Evolutionary conservation across 257 asterid genomes (phyloP).

Genomic region (Dorcoceras hygrometricum): DNA sequence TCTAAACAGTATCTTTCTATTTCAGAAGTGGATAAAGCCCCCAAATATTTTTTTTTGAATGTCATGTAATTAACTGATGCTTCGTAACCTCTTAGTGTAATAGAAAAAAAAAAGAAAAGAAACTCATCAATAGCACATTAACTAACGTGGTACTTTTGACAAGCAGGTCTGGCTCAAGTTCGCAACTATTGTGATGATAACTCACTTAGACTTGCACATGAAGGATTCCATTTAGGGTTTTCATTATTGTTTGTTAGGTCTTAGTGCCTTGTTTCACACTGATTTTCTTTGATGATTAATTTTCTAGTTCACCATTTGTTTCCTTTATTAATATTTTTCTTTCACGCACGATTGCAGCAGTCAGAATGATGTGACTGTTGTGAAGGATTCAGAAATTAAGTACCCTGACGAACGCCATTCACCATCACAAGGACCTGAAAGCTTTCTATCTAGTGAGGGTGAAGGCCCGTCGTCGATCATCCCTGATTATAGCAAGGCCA

Average conservation of each 20-base stretch:
- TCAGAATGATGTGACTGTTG: conserved; percentile 41
- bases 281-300: neutral
- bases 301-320: neutral
- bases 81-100: neutral
- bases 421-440: conserved; percentile 45
- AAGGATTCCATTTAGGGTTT: conserved; percentile 1
- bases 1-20: too few species aligned
- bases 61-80: neutral
- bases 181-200: neutral
- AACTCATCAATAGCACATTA: neutral
- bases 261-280: neutral
- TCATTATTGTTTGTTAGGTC: neutral
- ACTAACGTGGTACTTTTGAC: neutral
- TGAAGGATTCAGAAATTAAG: conserved; percentile 43
- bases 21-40: neutral
- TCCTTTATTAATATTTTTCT: conserved; percentile 14
- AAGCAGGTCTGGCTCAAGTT: neutral
- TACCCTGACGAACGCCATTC: conserved; percentile 50
- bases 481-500: conserved; percentile 50
- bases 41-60: neutral
- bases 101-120: neutral
- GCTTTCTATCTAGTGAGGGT: conserved; percentile 40
- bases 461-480: conserved; percentile 47
- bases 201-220: neutral
- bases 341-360: conserved; percentile 43